phyloP scores from a whole-genome alignment of 768 basidiomycete species.

The Hydnomerulius pinastri region DNA sequence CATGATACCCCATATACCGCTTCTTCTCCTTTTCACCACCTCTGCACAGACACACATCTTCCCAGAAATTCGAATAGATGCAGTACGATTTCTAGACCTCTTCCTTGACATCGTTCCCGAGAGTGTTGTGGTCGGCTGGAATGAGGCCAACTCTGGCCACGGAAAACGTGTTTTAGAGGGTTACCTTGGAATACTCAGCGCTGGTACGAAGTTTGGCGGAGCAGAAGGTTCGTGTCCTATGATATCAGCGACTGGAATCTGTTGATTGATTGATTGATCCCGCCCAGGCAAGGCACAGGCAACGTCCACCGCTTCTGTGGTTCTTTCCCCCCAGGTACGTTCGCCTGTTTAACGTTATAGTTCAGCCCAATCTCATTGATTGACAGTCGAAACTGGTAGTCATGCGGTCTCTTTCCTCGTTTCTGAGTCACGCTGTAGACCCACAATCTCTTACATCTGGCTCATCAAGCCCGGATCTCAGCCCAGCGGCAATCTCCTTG shows the following conservation, averaged over 20 bases:
- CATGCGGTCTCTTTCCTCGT: constrained; percentile 67
- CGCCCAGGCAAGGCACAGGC: constrained; percentile 36
- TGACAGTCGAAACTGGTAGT: constrained; percentile 77
- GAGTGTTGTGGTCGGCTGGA: constrained; percentile 70
- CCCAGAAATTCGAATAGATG: constrained; percentile 91
- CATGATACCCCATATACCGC: constrained; percentile 70
- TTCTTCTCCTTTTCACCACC: constrained; percentile 81
- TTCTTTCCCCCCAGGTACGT: constrained; percentile 61
- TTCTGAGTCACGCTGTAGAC: constrained; percentile 54
- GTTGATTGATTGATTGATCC: not conserved
- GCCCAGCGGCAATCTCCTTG: constrained; percentile 24
- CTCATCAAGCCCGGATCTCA: constrained; percentile 13
- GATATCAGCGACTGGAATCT: not conserved
- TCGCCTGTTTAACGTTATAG: not conserved
- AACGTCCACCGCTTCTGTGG: constrained; percentile 64
- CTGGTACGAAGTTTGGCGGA: constrained; percentile 62
- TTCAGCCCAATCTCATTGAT: constrained; percentile 7
- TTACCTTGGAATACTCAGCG: constrained; percentile 77
- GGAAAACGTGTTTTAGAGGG: constrained; percentile 73
- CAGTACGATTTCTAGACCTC: constrained; percentile 76
- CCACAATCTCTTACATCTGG: constrained; percentile 14
- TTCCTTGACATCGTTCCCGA: constrained; percentile 71
- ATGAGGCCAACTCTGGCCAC: constrained; percentile 48
- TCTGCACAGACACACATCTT: constrained; percentile 95
- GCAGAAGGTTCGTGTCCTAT: constrained; percentile 45